phyloP scores from a whole-genome alignment of 352 stramenopile genomes.

The Phytopythium boreale region DNA sequence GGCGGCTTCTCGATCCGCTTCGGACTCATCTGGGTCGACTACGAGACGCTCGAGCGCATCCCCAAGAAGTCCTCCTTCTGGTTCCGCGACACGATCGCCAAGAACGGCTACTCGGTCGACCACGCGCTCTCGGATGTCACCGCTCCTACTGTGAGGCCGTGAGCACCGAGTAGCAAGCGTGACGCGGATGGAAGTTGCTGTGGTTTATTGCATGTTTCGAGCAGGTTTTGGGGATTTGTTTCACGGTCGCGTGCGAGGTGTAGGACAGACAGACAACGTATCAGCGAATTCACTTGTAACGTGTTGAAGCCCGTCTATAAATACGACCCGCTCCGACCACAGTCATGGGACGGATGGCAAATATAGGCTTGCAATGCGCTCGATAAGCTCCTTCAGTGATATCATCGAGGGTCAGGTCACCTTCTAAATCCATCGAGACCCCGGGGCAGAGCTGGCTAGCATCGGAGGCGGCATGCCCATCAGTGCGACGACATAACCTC shows the following conservation, averaged over 20 bases:
- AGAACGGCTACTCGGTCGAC: constrained; percentile 28
- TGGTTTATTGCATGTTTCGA: background rate
- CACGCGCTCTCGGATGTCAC: constrained; percentile 1
- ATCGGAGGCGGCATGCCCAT: too few species aligned
- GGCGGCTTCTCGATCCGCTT: constrained; percentile 47
- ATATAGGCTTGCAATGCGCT: background rate
- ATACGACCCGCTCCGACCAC: background rate
- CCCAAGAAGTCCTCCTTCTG: constrained; percentile 53
- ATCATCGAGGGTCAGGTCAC: too few species aligned
- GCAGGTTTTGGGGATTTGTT: too few species aligned
- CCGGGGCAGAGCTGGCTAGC: too few species aligned
- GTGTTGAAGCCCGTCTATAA: background rate
- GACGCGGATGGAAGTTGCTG: too few species aligned
- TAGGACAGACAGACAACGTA: too few species aligned
- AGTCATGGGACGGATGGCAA: background rate
- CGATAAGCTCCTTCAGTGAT: too few species aligned
- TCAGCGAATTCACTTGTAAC: too few species aligned
- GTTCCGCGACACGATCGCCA: constrained; percentile 38
- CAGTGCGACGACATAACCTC: background rate
- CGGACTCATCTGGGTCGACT: constrained; percentile 47
- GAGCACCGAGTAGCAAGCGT: background rate
- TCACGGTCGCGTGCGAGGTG: too few species aligned
- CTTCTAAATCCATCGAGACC: too few species aligned
- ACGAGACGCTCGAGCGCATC: constrained; percentile 48
- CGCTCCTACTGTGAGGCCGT: background rate